Base-by-base conservation (phyloP, 768 basidiomycete species). In the Tephrocybe sp. region DNA sequence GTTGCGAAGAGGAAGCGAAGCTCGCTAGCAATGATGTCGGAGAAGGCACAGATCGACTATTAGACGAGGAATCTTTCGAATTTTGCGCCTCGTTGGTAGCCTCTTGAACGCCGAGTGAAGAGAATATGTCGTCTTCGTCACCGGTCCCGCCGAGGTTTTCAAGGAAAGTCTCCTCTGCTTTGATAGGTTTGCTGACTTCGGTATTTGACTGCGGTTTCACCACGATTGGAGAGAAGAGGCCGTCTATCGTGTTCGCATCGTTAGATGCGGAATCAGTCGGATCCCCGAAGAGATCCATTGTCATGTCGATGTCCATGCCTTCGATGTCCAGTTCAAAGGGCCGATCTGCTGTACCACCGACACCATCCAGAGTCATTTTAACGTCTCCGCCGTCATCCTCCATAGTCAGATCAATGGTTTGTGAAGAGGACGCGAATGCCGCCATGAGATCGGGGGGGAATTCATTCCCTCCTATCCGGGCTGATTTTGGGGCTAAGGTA, bases 261-360 rank as follows among this genome's bases (percentile, higher is more conserved):
- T 64, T 62, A 8, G 75, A 59, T 13, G 60, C 54, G 5, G 71
- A 52, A 31, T 73, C 76, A 13, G 65, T 56, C 18, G 64, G 58
- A 42, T 80, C 78, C 6, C 83, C 80, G 56, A 86, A 87, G 12
- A 86, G 65, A 57, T 78, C 76, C 5, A 77, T 76, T 21, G 75
- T 60, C 73, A 84, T 84, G 60, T 83, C 82, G 44, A 86, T 79
- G 55, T 88, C 84, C 64, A 85, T 82, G 43, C 58, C 56, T 38
- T 89, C 87, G 47, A 91, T 59, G 62, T 91, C 87, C 21, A 91
- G 75, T 60, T 89, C 89, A 49, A 91, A 90, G 16, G 89, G 88
- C 63, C 87, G 87, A 62, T 92, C 89, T 1, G 81, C 86, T 5
- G 84, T 86, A 60, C 69, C 83, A 12, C 89, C 86, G 13, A 76